Base-by-base conservation (phyloP, 1,139 yeast genomes). In the Geotrichum aggregatum region DNA sequence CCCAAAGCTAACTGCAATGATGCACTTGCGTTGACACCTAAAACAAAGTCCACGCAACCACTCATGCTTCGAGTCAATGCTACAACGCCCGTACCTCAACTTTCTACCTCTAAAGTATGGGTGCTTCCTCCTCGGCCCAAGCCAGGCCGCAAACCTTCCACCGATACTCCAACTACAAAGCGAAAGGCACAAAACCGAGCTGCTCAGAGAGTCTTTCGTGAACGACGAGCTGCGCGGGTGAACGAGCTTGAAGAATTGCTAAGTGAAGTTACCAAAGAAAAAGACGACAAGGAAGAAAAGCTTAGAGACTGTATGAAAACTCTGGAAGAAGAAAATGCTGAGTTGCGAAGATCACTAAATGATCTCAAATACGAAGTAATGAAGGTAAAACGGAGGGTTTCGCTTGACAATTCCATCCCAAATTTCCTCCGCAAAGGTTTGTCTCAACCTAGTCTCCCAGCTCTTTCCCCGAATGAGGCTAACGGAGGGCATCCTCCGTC, bases 41-140 rank as follows among this genome's bases (percentile, higher is more conserved):
- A n/a, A n/a, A n/a, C n/a, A n/a, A n/a, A n/a, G n/a, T n/a, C n/a
- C n/a, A n/a, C n/a, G 8, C 28, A 24, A 24, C 28, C 28, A 24
- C 28, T 5, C 7, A 24, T 8, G 8, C 28, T 24, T 8, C 8
- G 28, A 5, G 8, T 24, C 28, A 24, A 24, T 24, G 28, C 28
- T 8, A 8, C 28, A 26, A 30, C 38, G n/a, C 47, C 46, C 14
- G 42, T 35, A 4, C 44, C 43, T 13, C 52, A 53, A 19, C 62
- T 69, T 18, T 59, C 67, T 57, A 83, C 95, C 0, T 85, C 95
- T n/a, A 86, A 80, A 62, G 87, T 83, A 61, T 89, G 96, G 95
- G 91, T 87, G 14, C 73, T 89, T 35, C 96, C 96, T 1, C 96
- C 96, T 10, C 72, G 95, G 55, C 94, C 95, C 4, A 87, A 87